phyloP scores from a whole-genome alignment of 139 green algal species.

The Tetraselmis chui region DNA sequence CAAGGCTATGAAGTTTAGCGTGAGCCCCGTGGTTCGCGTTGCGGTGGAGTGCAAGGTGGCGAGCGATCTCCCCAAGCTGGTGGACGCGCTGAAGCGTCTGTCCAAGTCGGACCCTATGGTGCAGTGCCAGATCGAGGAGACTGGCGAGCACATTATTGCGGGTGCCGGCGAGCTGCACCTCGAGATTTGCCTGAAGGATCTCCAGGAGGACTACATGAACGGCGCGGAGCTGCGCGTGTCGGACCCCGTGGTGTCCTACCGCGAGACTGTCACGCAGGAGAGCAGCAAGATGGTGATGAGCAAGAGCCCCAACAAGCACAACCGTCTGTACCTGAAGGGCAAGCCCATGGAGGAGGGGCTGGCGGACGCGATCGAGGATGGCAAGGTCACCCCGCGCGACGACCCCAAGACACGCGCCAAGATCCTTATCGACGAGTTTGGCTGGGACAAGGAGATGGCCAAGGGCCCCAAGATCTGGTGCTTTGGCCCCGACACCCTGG shows the following conservation, averaged over 20 bases:
- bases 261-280: slow-evolving; percentile 82
- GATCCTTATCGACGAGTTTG: slow-evolving; percentile 88
- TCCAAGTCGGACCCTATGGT: slow-evolving; percentile 98
- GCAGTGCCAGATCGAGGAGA: slow-evolving; percentile 96
- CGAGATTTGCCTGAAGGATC: slow-evolving; percentile 99
- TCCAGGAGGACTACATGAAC: slow-evolving; percentile 99
- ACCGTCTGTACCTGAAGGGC: slow-evolving; percentile 92
- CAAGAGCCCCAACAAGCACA: slow-evolving; percentile 99
- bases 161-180: slow-evolving; percentile 93
- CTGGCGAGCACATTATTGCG: slow-evolving; percentile 98
- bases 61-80: slow-evolving; percentile 97
- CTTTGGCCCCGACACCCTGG: slow-evolving; percentile 97
- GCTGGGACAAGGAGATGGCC: slow-evolving; percentile 98
- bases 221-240: slow-evolving; percentile 86
- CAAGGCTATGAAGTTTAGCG: slow-evolving; percentile 99
- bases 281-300: slow-evolving; percentile 92
- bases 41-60: slow-evolving; percentile 92
- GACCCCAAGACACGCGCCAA: slow-evolving; percentile 87
- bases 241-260: slow-evolving; percentile 96
- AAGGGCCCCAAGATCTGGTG: slow-evolving; percentile 97
- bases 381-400: slow-evolving; percentile 83
- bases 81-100: slow-evolving; percentile 97
- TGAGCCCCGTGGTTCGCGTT: slow-evolving; percentile 73
- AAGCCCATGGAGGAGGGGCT: slow-evolving; percentile 92
- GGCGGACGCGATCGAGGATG: slow-evolving; percentile 95